Base-by-base conservation (phyloP, 2,329 filamentous ascomycete species). In the Diaporthe sp. region DNA sequence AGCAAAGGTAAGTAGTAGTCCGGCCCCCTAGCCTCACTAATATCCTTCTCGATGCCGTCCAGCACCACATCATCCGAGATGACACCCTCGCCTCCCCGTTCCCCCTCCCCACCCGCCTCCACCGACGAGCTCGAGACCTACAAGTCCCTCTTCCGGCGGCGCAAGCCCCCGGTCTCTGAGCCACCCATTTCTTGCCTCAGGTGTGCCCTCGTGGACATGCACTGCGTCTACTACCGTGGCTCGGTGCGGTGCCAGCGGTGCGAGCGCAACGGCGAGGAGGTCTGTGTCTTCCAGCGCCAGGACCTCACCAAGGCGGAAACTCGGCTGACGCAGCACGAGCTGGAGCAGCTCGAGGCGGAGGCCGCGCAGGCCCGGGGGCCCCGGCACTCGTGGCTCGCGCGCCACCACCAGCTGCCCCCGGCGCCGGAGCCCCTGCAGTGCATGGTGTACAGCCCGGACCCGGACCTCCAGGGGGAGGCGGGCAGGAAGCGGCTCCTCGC, bases 171-270 rank as follows among this genome's bases (percentile, higher is more conserved):
- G 0, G n/a, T 44, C 3, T 37, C 56, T 2, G 10, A 25, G 17
- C 44, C 44, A 0, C 56, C 27, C 32, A 17, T 50, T 3, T 44
- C 69, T 0, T 71, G 69, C 35, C 44, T 71, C 2, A 2, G 56
- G 3, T 71, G 69, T 25, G 69, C 69, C 6, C 22, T 53, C 17
- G 4, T 8, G 1, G 44, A 22, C 3, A n/a, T 47, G 39, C 56
- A n/a, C 69, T 71, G 69, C 25, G 42, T 22, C 0, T 17, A 22
- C 6, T n/a, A n/a, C 42, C 9, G 12, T 9, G 42, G 47, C 9
- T 55, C 61, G 8, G 32, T n/a, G 56, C 32, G 4, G 15, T 71
- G 69, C 25, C 55, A 50, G 32, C 69, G 69, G 17, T 71, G 69
- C 69, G 53, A 30, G 32, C 42, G 56, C n/a, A 61, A 30, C 55